Conservation (phyloP, 805 yeast genomes). For the Blastobotrys mokoenaii region DNA sequence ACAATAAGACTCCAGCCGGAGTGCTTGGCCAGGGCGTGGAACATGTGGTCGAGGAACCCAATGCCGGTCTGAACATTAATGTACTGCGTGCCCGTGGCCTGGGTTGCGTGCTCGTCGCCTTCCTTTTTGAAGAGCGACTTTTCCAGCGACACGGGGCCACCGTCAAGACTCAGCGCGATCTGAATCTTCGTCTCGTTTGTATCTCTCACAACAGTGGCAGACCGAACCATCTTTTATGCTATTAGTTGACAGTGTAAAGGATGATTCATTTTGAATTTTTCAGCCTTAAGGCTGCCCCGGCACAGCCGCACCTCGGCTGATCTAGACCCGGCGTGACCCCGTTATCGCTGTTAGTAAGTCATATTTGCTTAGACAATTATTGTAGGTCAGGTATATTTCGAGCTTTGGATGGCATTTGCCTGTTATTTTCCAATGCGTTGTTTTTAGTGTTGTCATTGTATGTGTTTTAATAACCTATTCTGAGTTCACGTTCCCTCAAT, state of each 20-base stretch:
- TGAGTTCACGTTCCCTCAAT: too few species aligned
- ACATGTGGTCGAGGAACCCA: slow-evolving; percentile 95
- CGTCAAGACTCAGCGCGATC: slow-evolving; percentile 74
- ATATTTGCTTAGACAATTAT: too few species aligned
- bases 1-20: slow-evolving; percentile 90
- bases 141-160: slow-evolving; percentile 65
- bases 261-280: too few species aligned
- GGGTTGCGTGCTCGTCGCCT: slow-evolving; percentile 45
- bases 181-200: slow-evolving; percentile 95
- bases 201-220: slow-evolving; percentile 49
- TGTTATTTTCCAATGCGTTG: too few species aligned
- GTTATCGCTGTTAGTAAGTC: too few species aligned
- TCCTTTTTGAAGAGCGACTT: slow-evolving; percentile 43
- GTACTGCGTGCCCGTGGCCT: slow-evolving; percentile 58
- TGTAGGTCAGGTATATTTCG: too few species aligned
- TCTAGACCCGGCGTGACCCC: too few species aligned
- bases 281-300: too few species aligned
- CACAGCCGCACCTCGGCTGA: too few species aligned
- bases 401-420: too few species aligned
- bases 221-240: slow-evolving; percentile 15
- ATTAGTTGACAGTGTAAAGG: background rate
- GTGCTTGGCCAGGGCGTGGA: slow-evolving; percentile 94
- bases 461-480: too few species aligned
- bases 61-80: slow-evolving; percentile 84
- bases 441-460: too few species aligned